Evolutionary conservation across 140 eudicot species (phyloP).

Genomic region (Bidens hawaiensis): DNA sequence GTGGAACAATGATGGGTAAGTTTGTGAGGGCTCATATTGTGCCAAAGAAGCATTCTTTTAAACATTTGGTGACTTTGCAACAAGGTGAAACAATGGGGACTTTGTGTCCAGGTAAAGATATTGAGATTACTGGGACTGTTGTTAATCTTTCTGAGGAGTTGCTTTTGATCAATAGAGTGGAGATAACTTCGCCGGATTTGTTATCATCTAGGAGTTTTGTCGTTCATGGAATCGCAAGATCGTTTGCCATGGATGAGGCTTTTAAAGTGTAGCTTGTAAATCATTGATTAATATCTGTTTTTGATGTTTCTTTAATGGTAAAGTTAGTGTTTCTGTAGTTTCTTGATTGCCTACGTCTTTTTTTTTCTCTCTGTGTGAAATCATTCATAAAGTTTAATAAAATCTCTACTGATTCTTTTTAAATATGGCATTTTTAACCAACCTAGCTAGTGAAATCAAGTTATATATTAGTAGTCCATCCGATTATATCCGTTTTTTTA

Average conservation of each 20-base stretch:
- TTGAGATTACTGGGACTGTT: constrained; percentile 27
- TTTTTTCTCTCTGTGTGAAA: too few relatives aligned
- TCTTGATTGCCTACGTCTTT: too few relatives aligned
- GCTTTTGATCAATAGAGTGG: constrained; percentile 38
- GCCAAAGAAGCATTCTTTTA: constrained; percentile 36
- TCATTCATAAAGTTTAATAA: too few relatives aligned
- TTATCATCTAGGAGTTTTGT: constrained; percentile 33
- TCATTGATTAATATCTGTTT: too few relatives aligned
- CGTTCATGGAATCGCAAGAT: constrained; percentile 60
- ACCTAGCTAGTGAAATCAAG: too few relatives aligned
- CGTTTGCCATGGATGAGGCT: constrained; percentile 33
- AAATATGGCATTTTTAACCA: too few relatives aligned
- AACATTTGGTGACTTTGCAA: constrained; percentile 37
- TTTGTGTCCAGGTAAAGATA: constrained; percentile 27
- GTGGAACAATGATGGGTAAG: constrained; percentile 31
- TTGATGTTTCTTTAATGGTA: too few relatives aligned
- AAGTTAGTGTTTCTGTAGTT: not conserved
- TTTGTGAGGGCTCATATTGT: constrained; percentile 49
- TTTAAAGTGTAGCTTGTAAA: constrained; percentile 1
- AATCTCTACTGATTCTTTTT: too few relatives aligned
- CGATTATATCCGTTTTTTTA: too few relatives aligned
- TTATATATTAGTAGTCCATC: too few relatives aligned
- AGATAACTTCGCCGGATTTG: constrained; percentile 45
- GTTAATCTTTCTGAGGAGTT: constrained; percentile 11
- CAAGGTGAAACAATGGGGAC: constrained; percentile 28